Conservation (phyloP, 75 land plant species). For the Azolla pinnata region DNA sequence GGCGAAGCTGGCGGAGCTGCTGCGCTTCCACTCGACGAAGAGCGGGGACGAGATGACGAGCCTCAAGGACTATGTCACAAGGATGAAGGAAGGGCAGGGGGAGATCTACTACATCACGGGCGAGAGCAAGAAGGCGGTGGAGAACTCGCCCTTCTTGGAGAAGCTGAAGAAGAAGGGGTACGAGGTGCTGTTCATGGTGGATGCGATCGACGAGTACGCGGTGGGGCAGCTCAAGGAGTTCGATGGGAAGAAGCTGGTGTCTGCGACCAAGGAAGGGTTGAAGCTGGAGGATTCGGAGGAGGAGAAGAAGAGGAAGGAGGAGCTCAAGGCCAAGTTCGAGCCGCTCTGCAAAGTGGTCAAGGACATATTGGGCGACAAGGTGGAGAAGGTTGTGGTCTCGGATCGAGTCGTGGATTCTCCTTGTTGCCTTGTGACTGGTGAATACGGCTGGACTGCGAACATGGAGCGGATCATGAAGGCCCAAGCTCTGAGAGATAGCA, state of each 20-base stretch:
- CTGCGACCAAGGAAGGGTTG: conserved; percentile 59
- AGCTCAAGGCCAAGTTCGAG: conserved; percentile 57
- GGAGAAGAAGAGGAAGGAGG: conserved; percentile 62
- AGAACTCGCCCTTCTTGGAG: conserved; percentile 76
- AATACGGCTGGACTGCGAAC: conserved; percentile 76
- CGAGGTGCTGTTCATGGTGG: conserved; percentile 74
- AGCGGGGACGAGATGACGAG: conserved; percentile 74
- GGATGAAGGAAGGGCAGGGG: conserved; percentile 76
- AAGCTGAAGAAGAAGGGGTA: conserved; percentile 57
- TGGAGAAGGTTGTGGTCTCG: conserved; percentile 58
- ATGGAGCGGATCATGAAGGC: conserved; percentile 76
- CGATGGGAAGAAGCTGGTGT: conserved; percentile 64
- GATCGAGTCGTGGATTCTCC: conserved; percentile 67
- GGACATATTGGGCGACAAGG: conserved; percentile 60
- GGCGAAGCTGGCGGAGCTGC: conserved; percentile 50
- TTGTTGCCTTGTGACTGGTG: conserved; percentile 67
- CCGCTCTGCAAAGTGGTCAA: conserved; percentile 57
- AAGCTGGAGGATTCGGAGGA: conserved; percentile 61
- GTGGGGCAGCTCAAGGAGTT: conserved; percentile 64
- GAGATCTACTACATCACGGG: conserved; percentile 66
- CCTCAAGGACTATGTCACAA: conserved; percentile 70
- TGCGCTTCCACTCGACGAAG: conserved; percentile 60
- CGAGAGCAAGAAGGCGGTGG: conserved; percentile 55
- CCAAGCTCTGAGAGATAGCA: conserved; percentile 62
- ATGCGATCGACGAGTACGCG: conserved; percentile 74